Base-by-base conservation (phyloP, 306 rosid genomes). In the Citrullus colocynthis region DNA sequence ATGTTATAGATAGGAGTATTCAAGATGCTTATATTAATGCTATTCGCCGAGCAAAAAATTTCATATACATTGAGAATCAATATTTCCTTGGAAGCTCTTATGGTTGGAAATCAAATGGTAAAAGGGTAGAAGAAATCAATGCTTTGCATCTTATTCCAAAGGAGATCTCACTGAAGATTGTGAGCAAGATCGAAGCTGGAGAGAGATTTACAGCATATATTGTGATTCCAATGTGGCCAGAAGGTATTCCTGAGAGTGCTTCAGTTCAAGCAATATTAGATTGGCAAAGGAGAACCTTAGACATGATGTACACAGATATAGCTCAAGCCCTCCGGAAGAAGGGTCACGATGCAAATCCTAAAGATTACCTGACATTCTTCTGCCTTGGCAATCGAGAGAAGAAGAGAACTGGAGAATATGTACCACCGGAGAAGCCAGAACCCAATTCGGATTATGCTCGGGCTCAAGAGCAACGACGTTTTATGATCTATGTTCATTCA, bases 401-500 rank as follows among this genome's bases (percentile, higher is more conserved):
- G 12, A 2, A 0, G 74, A 82, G 79, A 55, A 4, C 0, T 4
- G 80, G 61, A 6, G 97, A 89, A 64, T 85, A 86, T 81, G 34
- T 4, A 32, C 93, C 97, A 74, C 45, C 82, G 0, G 91, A 89
- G 48, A 65, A 65, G 80, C 96, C 96, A 61, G 90, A 90, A 16
- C 87, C 85, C 13, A 75, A 80, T 63, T 88, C 85, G 54, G 89
- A 92, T 78, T 92, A 92, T 49, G 79, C 61, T 37, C 82, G 87
- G 79, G 93, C 93, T 78, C 97, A 95, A 45, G 51, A 80, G 3
- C 42, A 87, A 15, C 78, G 91, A 37, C 90, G 96, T 48, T 95
- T 95, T 90, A 92, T 95, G 97, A 95, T 95, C 77, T 92, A 92
- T 51, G 97, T 95, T 87, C 97, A 95, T 83, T 85, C 97, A n/a